Base-by-base conservation (phyloP, 2,329 filamentous ascomycete species). In the Verticillium longisporum region DNA sequence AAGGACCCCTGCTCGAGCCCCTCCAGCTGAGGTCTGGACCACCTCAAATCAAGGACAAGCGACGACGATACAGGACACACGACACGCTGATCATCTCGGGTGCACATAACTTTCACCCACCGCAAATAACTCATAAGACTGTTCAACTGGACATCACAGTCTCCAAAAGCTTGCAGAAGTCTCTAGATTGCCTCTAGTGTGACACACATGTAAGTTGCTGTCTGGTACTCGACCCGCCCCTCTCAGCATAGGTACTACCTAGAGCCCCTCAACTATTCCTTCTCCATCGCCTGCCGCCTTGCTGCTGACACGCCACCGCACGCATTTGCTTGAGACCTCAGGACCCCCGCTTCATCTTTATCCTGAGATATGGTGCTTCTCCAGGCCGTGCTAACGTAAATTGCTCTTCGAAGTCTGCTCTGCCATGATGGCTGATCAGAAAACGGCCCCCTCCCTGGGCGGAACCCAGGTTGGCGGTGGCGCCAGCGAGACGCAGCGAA, bases 401-500 rank as follows among this genome's bases (percentile, higher is more conserved):
- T 3, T 50, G n/a, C 45, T 18, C n/a, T 9, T 7, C 6, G 10
- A 6, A 50, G 45, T 50, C n/a, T 18, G 45, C 45, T n/a, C 21
- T 7, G 18, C 21, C 45, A 55, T 33, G 26, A 34, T 55, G 54
- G 32, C 54, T 31, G 26, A 55, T n/a, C 26, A 34, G 11, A 55
- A 32, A n/a, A 37, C 45, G n/a, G n/a, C 57, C 37, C n/a, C 41
- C 32, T 45, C 57, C 13, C 33, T n/a, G 31, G 41, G 26, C 57
- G 38, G 36, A 18, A 34, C 45, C 6, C 78, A 80, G 63, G 80
- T 80, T 11, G 81, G 80, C 61, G 81, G 80, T 63, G 80, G 80
- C 53, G 75, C 76, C 34, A 77, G 75, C 65, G 75, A 75, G 53
- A 72, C 75, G 57, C 68, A 74, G 26, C 76, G 74, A 61, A 70